Evolutionary conservation across 768 basidiomycete species (phyloP).

Genomic region (Hortiboletus campestris): DNA sequence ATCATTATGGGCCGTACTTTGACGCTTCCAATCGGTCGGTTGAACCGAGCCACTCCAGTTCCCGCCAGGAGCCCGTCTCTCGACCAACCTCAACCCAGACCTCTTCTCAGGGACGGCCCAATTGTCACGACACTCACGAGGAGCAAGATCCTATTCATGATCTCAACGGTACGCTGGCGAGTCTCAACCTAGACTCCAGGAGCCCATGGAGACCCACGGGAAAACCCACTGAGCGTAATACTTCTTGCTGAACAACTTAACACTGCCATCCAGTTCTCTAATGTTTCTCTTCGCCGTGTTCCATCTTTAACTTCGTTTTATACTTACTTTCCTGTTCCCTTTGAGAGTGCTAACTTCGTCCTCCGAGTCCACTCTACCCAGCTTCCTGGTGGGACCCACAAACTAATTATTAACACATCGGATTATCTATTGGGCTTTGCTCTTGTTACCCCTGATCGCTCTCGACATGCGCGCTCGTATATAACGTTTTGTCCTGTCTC

Average conservation of each 20-base stretch:
- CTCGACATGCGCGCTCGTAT: constrained; percentile 36
- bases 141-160: constrained; percentile 62
- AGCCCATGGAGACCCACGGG: constrained; percentile 33
- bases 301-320: constrained; percentile 24
- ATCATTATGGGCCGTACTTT: constrained; percentile 45
- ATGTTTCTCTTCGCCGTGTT: constrained; percentile 12
- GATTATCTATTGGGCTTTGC: constrained; percentile 34
- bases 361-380: constrained; percentile 18
- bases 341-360: constrained; percentile 16
- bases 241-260: constrained; percentile 18
- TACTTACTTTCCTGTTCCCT: constrained; percentile 9
- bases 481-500: constrained; percentile 35
- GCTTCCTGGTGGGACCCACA: constrained; percentile 23
- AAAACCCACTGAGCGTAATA: constrained; percentile 20
- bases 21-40: constrained; percentile 40
- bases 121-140: constrained; percentile 26
- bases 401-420: constrained; percentile 26
- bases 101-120: constrained; percentile 23
- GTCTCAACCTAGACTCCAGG: constrained; percentile 59
- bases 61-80: constrained; percentile 50
- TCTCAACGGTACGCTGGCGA: constrained; percentile 74
- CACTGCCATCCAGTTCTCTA: constrained; percentile 5
- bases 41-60: constrained; percentile 40
- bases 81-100: constrained; percentile 52
- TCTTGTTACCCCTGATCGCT: constrained; percentile 37